These are phyloP conservation scores for Lithospermum erythrorhizon DNA, from an alignment of 257 asterid genomes.

Conservation along the genomic window DNA sequence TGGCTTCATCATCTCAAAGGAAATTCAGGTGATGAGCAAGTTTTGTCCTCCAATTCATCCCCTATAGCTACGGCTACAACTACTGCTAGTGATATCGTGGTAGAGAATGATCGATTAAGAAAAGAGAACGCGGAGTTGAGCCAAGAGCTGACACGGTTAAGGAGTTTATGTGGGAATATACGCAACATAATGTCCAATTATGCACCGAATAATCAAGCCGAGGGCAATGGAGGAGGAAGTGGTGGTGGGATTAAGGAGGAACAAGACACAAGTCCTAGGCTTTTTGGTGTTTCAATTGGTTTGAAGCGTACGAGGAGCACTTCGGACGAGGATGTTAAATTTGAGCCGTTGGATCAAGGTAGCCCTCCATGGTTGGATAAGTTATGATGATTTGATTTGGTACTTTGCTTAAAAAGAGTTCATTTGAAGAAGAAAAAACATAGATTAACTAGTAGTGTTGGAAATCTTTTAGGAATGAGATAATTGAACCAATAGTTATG, in stretches of 20 bases:
- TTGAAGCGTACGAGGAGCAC: conserved; percentile 34
- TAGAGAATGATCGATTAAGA: conserved; percentile 58
- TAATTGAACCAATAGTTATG: too few relatives aligned
- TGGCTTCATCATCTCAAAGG: conserved; percentile 33
- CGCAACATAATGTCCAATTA: conserved; percentile 47
- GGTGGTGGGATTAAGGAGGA: conserved; percentile 5
- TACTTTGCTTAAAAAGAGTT: background rate
- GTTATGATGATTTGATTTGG: background rate
- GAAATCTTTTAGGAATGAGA: too few relatives aligned
- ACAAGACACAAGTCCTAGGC: conserved; percentile 26
- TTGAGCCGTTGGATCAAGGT: conserved; percentile 32
- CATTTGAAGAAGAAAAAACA: too few relatives aligned
- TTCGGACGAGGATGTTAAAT: conserved; percentile 23
- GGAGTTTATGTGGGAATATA: conserved; percentile 42
- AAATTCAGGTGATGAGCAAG: conserved; percentile 73
- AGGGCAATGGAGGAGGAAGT: conserved; percentile 12
- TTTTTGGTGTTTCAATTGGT: conserved; percentile 60
- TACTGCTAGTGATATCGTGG: conserved; percentile 29
- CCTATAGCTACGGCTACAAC: conserved; percentile 26
- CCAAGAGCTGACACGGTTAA: conserved; percentile 35
- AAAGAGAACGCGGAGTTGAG: conserved; percentile 51
- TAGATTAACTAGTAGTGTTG: background rate
- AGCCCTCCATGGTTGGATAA: conserved; percentile 12
- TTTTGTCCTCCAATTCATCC: conserved; percentile 63
- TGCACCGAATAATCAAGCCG: conserved; percentile 17